Conservation (phyloP, 1,284 basidiomycete species). For the Ganoderma lingzhi region DNA sequence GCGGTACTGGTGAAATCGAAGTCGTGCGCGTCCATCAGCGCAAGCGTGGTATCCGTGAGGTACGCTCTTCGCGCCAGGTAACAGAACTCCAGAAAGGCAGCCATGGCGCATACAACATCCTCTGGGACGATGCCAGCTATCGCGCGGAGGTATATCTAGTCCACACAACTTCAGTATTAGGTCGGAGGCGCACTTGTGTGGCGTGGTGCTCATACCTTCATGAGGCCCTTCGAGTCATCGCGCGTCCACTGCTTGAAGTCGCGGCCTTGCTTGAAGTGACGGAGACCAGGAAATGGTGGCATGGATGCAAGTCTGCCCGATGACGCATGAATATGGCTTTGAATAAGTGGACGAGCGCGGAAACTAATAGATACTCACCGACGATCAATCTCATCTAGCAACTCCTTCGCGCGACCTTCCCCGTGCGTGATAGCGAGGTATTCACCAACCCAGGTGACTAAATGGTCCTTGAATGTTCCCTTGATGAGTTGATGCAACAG, state of each 20-base stretch:
- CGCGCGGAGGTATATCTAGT: too few species aligned
- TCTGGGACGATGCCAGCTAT: conserved; percentile 3
- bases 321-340: too few species aligned
- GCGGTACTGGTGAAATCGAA: too few species aligned
- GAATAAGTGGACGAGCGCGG: too few species aligned
- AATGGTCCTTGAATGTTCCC: conserved; percentile 41
- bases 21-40: too few species aligned
- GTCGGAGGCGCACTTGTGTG: too few species aligned
- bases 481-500: conserved; percentile 41
- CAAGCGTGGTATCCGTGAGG: background rate
- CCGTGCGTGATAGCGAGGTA: conserved; percentile 18
- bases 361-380: background rate
- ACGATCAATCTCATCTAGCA: background rate
- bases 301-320: background rate
- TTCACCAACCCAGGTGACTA: conserved; percentile 34
- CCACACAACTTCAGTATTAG: too few species aligned
- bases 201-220: conserved; percentile 30
- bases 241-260: conserved; percentile 34
- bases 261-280: conserved; percentile 20
- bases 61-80: conserved; percentile 28
- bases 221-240: conserved; percentile 32
- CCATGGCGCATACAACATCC: conserved; percentile 25
- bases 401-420: background rate
- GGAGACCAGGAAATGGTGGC: conserved; percentile 19
- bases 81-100: conserved; percentile 35